phyloP scores from a whole-genome alignment of 164 flowering plant genomes.

The Tetrastigma voinierianum region DNA sequence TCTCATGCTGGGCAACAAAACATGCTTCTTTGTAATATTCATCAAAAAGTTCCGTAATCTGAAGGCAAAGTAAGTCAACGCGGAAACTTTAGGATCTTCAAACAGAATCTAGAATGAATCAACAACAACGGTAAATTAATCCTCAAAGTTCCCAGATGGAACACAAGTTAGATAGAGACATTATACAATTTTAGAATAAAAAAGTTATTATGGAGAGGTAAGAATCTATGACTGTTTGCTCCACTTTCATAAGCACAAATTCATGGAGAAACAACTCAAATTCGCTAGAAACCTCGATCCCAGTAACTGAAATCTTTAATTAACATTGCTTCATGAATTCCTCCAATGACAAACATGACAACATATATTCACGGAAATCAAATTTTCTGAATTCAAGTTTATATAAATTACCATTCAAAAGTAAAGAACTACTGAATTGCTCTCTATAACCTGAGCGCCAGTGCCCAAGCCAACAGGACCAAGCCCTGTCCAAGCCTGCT shows the following conservation, averaged over 20 bases:
- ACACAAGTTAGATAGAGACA: neutral
- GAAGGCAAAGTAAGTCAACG: neutral
- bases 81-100: neutral
- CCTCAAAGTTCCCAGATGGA: neutral
- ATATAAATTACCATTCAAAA: too few species aligned
- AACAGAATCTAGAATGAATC: neutral
- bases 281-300: neutral
- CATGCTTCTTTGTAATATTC: conserved; percentile 36
- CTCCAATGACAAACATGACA: too few species aligned
- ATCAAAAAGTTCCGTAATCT: conserved; percentile 34
- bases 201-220: neutral
- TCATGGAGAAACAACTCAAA: neutral
- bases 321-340: too few species aligned
- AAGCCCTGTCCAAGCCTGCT: too few species aligned
- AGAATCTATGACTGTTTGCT: neutral
- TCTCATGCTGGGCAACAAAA: conserved; percentile 20
- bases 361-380: too few species aligned
- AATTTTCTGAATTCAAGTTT: too few species aligned
- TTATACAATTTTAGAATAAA: neutral
- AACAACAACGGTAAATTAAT: neutral
- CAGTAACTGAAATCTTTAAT: too few species aligned
- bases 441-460: too few species aligned
- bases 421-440: too few species aligned
- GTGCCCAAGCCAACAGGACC: too few species aligned
- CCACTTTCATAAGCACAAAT: neutral